Base-by-base conservation (phyloP, 352 stramenopile species). In the Aphanomyces astaci region DNA sequence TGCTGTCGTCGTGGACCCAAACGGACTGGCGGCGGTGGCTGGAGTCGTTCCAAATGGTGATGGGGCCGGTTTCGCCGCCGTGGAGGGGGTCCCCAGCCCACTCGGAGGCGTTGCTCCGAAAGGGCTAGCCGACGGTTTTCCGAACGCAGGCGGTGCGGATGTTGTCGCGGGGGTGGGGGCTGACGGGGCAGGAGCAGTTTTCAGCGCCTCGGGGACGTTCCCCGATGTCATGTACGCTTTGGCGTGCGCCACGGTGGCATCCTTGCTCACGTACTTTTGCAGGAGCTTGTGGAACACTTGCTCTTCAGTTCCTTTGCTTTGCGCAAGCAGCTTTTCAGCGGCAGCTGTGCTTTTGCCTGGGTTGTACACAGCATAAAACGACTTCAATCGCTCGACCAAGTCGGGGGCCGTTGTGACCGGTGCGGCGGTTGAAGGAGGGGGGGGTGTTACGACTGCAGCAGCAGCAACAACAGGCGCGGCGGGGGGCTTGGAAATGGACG, bases 21-120 rank as follows among this genome's bases (percentile, higher is more conserved):
- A 59, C n/a, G 51, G 27, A 32, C 25, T 40, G 25, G n/a, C 9
- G 13, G 9, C 1, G 10, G 48, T 22, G 48, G 48, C 25, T 10
- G 48, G 22, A 13, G 48, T 30, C 1, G 53, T 46, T 28, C 66
- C 71, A 32, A 77, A 77, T 27, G 65, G 48, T 15, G 72, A 65
- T n/a, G 63, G 55, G 13, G 71, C 30, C 24, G 65, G 2, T 22
- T 53, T 32, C 17, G 31, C 64, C 25, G 11, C 22, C 28, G 57
- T 30, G 17, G 39, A 39, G n/a, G 74, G 40, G 10, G 39, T 63
- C 11, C n/a, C n/a, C n/a, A n/a, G n/a, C n/a, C n/a, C n/a, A n/a
- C n/a, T n/a, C n/a, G n/a, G n/a, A n/a, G n/a, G n/a, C n/a, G n/a
- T n/a, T n/a, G n/a, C n/a, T n/a, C n/a, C n/a, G n/a, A n/a, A n/a